Evolutionary conservation across 1,139 yeast genomes (phyloP).

Genomic region (Sugiyamaella grinbergsii): DNA sequence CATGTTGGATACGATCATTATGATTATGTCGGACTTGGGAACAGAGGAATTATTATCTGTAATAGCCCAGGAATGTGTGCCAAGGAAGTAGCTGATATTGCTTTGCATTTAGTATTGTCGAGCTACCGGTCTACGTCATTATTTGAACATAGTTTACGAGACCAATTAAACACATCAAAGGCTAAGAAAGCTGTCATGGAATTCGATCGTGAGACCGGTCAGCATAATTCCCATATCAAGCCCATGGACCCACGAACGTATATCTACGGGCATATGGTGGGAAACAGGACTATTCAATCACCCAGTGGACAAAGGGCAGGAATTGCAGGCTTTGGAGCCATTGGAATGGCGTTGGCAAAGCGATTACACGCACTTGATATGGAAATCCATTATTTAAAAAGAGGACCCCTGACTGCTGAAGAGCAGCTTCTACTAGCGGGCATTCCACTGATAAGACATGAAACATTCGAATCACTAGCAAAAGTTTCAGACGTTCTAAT

Average conservation of each 20-base stretch:
- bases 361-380: conserved; percentile 63
- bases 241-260: conserved; percentile 9
- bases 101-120: conserved; percentile 58
- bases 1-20: conserved; percentile 72
- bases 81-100: conserved; percentile 76
- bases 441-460: conserved; percentile 43
- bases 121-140: conserved; percentile 62
- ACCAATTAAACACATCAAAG: conserved; percentile 47
- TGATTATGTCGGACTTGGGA: conserved; percentile 49
- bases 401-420: conserved; percentile 35
- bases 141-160: conserved; percentile 50
- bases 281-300: conserved; percentile 13
- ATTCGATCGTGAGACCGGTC: conserved; percentile 34
- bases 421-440: not conserved
- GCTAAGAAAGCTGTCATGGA: conserved; percentile 42
- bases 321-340: conserved; percentile 76
- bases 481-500: conserved; percentile 58
- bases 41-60: conserved; percentile 55
- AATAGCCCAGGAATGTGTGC: conserved; percentile 58
- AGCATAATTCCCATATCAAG: conserved; percentile 42
- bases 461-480: conserved; percentile 45
- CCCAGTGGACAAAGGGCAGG: conserved; percentile 65
- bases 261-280: conserved; percentile 27
- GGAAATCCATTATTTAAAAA: conserved; percentile 58
- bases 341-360: conserved; percentile 66